phyloP scores from a whole-genome alignment of 83 land plant species.

The Diphasiastrum complanatum region DNA sequence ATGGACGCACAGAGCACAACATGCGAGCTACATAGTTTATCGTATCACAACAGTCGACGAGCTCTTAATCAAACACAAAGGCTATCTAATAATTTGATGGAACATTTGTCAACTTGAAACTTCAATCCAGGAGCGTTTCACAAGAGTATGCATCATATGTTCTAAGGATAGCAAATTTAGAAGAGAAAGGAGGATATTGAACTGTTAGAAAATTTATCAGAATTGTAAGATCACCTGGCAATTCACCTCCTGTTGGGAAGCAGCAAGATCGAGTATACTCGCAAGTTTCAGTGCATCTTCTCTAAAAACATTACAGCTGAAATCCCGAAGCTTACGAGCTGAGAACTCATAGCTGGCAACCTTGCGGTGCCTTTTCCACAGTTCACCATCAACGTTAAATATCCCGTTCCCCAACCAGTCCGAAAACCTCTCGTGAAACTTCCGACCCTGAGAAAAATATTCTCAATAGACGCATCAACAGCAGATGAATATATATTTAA shows the following conservation, averaged over 20 bases:
- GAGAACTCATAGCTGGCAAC: constrained; percentile 62
- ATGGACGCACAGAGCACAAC: too few relatives aligned
- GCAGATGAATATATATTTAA: too few relatives aligned
- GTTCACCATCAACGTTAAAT: constrained; percentile 64
- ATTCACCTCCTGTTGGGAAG: constrained; percentile 22
- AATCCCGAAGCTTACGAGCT: constrained; percentile 48
- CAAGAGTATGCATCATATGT: not conserved
- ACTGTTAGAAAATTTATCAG: too few relatives aligned
- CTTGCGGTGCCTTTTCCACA: constrained; percentile 68
- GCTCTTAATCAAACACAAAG: too few relatives aligned
- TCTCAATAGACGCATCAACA: too few relatives aligned
- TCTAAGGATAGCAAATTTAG: too few relatives aligned
- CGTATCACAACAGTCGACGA: too few relatives aligned
- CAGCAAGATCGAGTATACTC: constrained; percentile 21
- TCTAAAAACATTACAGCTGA: constrained; percentile 44
- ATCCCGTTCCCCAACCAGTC: constrained; percentile 85
- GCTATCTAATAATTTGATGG: not conserved
- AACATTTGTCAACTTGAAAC: too few relatives aligned
- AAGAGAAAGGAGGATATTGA: too few relatives aligned
- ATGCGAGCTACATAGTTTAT: too few relatives aligned
- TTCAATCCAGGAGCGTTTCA: not conserved
- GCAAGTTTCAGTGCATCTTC: constrained; percentile 49
- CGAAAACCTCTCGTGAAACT: too few relatives aligned
- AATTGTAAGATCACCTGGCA: constrained; percentile 36
- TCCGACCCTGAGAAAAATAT: too few relatives aligned